Conservation (phyloP, 177 flowering plant genomes). For the Vitis hybrid region DNA sequence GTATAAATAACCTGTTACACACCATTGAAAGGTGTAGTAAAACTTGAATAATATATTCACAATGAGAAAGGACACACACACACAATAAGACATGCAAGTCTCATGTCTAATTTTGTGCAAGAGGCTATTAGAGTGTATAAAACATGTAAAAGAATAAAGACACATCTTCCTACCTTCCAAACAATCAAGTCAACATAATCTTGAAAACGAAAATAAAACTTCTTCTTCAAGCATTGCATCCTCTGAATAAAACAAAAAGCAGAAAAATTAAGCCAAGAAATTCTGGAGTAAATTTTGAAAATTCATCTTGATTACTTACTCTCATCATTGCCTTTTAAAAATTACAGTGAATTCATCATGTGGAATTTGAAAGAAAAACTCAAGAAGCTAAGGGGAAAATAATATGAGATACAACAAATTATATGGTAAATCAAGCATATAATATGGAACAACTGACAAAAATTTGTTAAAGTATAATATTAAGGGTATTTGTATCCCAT, state of each 20-base stretch:
- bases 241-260: slow-evolving; percentile 58
- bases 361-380: too few relatives aligned
- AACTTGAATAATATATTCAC: background rate
- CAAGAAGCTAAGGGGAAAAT: background rate
- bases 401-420: too few relatives aligned
- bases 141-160: background rate
- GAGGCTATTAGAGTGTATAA: background rate
- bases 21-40: background rate
- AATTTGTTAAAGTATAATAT: too few relatives aligned
- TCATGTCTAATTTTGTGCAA: background rate
- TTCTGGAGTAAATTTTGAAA: background rate
- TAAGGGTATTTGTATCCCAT: too few relatives aligned
- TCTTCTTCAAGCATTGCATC: slow-evolving; percentile 82
- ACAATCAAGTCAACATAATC: slow-evolving; percentile 93
- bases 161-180: slow-evolving; percentile 69
- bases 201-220: slow-evolving; percentile 92
- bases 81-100: too few relatives aligned
- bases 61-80: background rate
- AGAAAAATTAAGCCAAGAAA: slow-evolving; percentile 2
- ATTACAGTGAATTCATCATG: too few relatives aligned
- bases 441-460: too few relatives aligned
- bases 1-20: slow-evolving; percentile 7
- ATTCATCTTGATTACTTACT: too few relatives aligned
- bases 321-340: too few relatives aligned
- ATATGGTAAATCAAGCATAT: too few relatives aligned